These are phyloP conservation scores for Trichophyton simii DNA, from an alignment of 2,329 filamentous ascomycete species.

Conservation along the genomic window DNA sequence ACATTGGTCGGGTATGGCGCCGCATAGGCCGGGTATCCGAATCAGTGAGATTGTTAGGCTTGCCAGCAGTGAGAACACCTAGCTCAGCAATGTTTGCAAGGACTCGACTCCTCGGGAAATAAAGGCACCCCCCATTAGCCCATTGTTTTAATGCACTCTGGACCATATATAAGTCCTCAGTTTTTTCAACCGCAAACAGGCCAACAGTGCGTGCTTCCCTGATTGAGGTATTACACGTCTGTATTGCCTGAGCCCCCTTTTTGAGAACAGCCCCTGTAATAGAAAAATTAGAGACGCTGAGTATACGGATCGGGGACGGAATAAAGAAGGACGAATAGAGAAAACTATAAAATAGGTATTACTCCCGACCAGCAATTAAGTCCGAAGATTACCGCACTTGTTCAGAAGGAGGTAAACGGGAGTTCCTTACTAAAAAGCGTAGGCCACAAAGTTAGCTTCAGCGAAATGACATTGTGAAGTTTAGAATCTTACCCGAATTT, in stretches of 20 bases:
- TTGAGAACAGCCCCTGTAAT: neutral
- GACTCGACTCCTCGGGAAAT: neutral
- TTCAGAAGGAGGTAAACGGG: neutral
- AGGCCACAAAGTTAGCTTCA: neutral
- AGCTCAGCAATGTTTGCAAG: neutral
- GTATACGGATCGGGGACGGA: neutral
- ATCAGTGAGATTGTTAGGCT: neutral
- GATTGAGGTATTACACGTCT: neutral
- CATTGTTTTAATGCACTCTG: neutral
- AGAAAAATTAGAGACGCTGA: neutral
- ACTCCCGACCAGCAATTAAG: neutral
- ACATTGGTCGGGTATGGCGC: neutral
- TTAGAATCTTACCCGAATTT: constrained; percentile 2
- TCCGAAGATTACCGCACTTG: neutral
- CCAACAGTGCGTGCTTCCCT: neutral
- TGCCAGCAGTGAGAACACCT: neutral
- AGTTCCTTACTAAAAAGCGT: neutral
- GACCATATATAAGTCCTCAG: neutral
- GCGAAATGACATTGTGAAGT: neutral
- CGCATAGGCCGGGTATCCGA: neutral
- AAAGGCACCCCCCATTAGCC: neutral
- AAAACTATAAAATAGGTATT: neutral
- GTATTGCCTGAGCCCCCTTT: neutral
- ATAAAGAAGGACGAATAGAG: neutral
- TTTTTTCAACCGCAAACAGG: neutral